These are phyloP conservation scores for Penicillium digitatum DNA, from an alignment of 2,329 filamentous ascomycete genomes.

Conservation along the genomic window DNA sequence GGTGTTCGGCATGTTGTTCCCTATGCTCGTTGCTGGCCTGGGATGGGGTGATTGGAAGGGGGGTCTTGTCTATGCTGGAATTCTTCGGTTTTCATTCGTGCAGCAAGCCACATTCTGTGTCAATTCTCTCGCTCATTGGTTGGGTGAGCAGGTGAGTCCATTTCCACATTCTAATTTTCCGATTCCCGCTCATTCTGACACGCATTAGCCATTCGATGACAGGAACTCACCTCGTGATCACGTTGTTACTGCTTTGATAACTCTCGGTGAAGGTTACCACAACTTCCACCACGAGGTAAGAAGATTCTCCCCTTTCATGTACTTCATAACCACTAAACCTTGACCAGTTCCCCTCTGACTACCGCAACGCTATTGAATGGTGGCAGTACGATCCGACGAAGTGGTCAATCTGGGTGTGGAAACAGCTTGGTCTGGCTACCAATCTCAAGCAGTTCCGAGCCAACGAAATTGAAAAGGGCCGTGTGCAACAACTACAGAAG, in stretches of 20 bases:
- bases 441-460: slow-evolving; percentile 86
- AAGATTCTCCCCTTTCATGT: background rate
- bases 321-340: background rate
- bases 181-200: background rate
- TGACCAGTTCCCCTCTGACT: slow-evolving; percentile 68
- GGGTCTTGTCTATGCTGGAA: slow-evolving; percentile 75
- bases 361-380: slow-evolving; percentile 83
- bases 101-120: slow-evolving; percentile 87
- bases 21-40: slow-evolving; percentile 66
- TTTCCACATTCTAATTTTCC: background rate
- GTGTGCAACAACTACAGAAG: slow-evolving; percentile 84
- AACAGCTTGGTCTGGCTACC: slow-evolving; percentile 76
- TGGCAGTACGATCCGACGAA: slow-evolving; percentile 85
- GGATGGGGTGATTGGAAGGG: slow-evolving; percentile 73
- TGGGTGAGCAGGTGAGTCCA: slow-evolving; percentile 62
- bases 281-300: slow-evolving; percentile 76
- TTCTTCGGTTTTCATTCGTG: slow-evolving; percentile 76
- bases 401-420: slow-evolving; percentile 73
- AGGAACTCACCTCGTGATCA: slow-evolving; percentile 81
- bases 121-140: slow-evolving; percentile 82
- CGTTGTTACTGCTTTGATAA: slow-evolving; percentile 74
- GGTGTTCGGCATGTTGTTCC: slow-evolving; percentile 69
- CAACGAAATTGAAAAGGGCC: slow-evolving; percentile 91
- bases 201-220: slow-evolving; percentile 66
- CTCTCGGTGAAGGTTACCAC: slow-evolving; percentile 80